Conservation (phyloP, 306 rosid genomes). For the Neltuma alba region DNA sequence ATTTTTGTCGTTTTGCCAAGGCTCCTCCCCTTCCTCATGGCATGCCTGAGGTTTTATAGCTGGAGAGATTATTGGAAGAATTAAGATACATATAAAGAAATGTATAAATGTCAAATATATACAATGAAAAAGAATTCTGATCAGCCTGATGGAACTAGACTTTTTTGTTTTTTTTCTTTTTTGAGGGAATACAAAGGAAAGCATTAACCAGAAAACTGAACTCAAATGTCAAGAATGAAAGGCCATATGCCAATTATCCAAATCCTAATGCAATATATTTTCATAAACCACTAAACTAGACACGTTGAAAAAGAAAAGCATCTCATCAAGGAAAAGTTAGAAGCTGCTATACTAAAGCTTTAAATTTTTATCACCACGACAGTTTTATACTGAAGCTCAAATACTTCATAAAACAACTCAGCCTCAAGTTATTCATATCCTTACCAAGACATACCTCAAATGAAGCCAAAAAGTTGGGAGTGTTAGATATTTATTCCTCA, state of each 20-base stretch:
- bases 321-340: background rate
- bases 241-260: background rate
- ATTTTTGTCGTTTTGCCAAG: background rate
- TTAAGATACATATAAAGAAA: too few relatives aligned
- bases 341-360: background rate
- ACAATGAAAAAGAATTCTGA: background rate
- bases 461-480: background rate
- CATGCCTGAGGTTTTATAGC: too few relatives aligned
- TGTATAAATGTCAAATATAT: background rate
- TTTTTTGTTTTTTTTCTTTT: too few relatives aligned
- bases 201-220: background rate
- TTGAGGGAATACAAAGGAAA: background rate
- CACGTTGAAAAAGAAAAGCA: background rate
- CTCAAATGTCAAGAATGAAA: background rate
- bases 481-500: background rate
- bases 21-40: background rate
- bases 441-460: background rate
- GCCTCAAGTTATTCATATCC: background rate
- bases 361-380: background rate
- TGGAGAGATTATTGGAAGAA: too few relatives aligned
- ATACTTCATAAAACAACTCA: background rate
- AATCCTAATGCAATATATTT: background rate
- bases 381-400: background rate
- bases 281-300: background rate
- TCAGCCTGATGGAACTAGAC: background rate